Evolutionary conservation across 169 alveolate genomes (phyloP).

Genomic region (Plasmodium relictum): DNA sequence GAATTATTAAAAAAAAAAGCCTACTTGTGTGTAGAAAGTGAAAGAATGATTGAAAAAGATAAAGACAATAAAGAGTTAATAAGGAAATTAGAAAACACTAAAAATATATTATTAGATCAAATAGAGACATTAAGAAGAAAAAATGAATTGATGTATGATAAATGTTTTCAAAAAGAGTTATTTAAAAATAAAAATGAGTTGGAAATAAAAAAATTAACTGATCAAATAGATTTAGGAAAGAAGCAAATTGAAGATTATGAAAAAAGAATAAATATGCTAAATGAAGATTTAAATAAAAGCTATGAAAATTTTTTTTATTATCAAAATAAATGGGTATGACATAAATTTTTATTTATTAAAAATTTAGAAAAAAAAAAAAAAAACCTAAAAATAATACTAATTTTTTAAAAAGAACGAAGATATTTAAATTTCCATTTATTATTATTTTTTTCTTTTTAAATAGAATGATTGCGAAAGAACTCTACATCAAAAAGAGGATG

Average conservation of each 20-base stretch:
- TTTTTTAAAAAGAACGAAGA: too few species aligned
- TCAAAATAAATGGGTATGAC: constrained; percentile 52
- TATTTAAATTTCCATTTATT: neutral
- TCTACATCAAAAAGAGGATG: constrained; percentile 18
- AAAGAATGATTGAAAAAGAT: constrained; percentile 16
- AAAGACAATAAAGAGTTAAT: constrained; percentile 24
- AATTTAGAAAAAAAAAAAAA: too few species aligned
- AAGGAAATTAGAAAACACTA: constrained; percentile 25
- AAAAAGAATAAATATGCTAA: constrained; percentile 31
- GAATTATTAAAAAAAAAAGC: neutral
- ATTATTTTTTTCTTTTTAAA: neutral
- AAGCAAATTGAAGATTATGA: constrained; percentile 20
- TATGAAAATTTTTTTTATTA: constrained; percentile 12
- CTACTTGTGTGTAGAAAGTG: constrained; percentile 13
- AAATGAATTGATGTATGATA: neutral
- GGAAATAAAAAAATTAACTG: constrained; percentile 7
- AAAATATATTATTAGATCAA: constrained; percentile 14
- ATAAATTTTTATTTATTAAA: too few species aligned
- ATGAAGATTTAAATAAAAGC: constrained; percentile 31
- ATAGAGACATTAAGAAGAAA: constrained; percentile 33
- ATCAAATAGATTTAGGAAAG: neutral
- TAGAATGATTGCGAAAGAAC: neutral
- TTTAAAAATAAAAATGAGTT: constrained; percentile 6
- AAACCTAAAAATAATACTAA: too few species aligned
- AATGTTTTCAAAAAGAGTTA: constrained; percentile 3